A percentile compares a stretch with the other conserved stretches of the same genome.
Evolutionary conservation across 805 yeast genomes (phyloP).

Genomic region (Candida sithepensis): DNA sequence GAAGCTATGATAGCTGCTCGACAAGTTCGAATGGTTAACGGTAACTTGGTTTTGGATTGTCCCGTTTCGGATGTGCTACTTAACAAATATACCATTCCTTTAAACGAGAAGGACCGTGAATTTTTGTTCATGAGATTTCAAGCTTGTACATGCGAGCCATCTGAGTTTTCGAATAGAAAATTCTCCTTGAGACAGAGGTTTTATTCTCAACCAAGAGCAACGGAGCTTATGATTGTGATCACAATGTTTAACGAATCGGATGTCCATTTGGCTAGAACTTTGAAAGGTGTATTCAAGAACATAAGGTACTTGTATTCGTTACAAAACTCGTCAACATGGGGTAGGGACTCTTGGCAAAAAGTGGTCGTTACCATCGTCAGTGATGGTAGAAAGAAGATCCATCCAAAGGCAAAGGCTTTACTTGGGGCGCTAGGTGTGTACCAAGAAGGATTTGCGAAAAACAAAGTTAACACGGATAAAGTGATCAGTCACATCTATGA

Average conservation of each 20-base stretch:
- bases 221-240: constrained; percentile 81
- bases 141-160: constrained; percentile 91
- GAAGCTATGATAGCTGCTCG: constrained; percentile 23
- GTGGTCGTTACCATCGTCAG: constrained; percentile 85
- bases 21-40: constrained; percentile 57
- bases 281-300: constrained; percentile 88
- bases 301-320: constrained; percentile 69
- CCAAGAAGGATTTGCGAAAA: constrained; percentile 95
- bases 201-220: constrained; percentile 72
- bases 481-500: constrained; percentile 90
- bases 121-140: constrained; percentile 87
- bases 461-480: constrained; percentile 74
- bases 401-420: constrained; percentile 74
- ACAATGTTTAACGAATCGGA: constrained; percentile 93
- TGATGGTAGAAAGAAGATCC: constrained; percentile 85
- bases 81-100: constrained; percentile 43
- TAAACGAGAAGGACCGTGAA: constrained; percentile 48
- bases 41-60: constrained; percentile 83
- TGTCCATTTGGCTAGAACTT: constrained; percentile 72
- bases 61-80: constrained; percentile 75
- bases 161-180: constrained; percentile 53
- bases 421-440: constrained; percentile 85
- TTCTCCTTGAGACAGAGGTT: constrained; percentile 83
- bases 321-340: constrained; percentile 74
- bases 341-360: constrained; percentile 93